Conservation (phyloP, 257 asterid species). For the Petrea volubilis region DNA sequence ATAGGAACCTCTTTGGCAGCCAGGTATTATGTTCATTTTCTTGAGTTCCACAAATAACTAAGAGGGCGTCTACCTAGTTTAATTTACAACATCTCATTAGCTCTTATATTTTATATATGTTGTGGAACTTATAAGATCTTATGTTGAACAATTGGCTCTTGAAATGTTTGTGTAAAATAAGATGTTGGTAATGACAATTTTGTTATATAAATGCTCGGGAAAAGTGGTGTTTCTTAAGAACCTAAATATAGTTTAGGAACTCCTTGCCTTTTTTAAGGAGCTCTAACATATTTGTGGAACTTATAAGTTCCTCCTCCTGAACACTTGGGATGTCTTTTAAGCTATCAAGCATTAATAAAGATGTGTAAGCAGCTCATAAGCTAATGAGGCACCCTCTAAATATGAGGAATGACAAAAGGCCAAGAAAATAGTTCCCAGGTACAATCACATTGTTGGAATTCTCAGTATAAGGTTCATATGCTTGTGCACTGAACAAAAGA, state of each 20-base stretch:
- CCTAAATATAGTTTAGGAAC: neutral
- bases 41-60: slow-evolving; percentile 1
- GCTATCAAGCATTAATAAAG: neutral
- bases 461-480: neutral
- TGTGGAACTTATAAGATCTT: neutral
- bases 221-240: neutral
- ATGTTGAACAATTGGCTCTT: neutral
- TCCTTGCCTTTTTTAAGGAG: neutral
- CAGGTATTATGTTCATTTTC: slow-evolving; percentile 50
- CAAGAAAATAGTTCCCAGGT: neutral
- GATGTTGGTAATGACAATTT: neutral
- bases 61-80: neutral
- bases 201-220: neutral
- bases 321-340: neutral
- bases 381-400: neutral
- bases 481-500: neutral
- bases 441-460: neutral
- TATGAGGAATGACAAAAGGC: neutral
- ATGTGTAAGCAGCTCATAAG: neutral
- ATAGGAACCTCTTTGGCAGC: slow-evolving; percentile 90
- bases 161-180: neutral
- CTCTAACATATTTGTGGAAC: neutral
- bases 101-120: neutral
- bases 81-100: neutral
- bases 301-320: neutral